A percentile compares a stretch with the other conserved stretches of the same genome.
These are phyloP conservation scores for Phoma sp. DNA, from an alignment of 2,329 filamentous ascomycete genomes.

Conservation along the genomic window DNA sequence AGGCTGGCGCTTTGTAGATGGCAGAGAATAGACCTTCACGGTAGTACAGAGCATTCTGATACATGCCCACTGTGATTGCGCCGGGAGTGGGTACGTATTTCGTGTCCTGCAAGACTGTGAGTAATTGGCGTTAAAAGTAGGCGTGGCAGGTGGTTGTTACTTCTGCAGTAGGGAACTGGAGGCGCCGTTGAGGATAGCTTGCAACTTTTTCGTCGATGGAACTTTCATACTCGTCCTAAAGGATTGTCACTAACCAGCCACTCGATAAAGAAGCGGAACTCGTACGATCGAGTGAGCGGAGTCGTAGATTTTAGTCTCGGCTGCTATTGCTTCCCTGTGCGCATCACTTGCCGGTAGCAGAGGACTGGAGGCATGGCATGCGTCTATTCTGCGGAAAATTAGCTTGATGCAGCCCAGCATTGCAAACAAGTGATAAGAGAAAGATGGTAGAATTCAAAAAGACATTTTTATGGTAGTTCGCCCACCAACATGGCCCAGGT, in stretches of 20 bases:
- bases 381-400: constrained; percentile 29
- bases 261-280: not conserved
- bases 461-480: constrained; percentile 11
- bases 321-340: constrained; percentile 64
- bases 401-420: constrained; percentile 20
- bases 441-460: not conserved
- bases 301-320: constrained; percentile 70
- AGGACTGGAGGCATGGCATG: constrained; percentile 55
- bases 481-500: constrained; percentile 5
- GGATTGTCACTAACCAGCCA: constrained; percentile 24
- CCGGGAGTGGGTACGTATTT: constrained; percentile 43
- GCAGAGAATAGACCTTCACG: constrained; percentile 78
- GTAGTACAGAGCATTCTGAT: constrained; percentile 62
- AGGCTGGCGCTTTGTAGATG: constrained; percentile 72
- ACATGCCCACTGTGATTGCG: constrained; percentile 59
- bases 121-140: not conserved
- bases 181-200: constrained; percentile 22
- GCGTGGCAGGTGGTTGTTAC: constrained; percentile 12
- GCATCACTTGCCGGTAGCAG: constrained; percentile 55
- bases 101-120: constrained; percentile 26
- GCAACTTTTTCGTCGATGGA: constrained; percentile 32
- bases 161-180: constrained; percentile 36
- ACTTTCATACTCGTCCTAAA: constrained; percentile 44
- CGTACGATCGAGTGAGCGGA: constrained; percentile 63
- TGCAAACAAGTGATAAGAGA: constrained; percentile 9